phyloP scores from a whole-genome alignment of 2,329 filamentous ascomycete genomes.

The Fusarium anguioides region DNA sequence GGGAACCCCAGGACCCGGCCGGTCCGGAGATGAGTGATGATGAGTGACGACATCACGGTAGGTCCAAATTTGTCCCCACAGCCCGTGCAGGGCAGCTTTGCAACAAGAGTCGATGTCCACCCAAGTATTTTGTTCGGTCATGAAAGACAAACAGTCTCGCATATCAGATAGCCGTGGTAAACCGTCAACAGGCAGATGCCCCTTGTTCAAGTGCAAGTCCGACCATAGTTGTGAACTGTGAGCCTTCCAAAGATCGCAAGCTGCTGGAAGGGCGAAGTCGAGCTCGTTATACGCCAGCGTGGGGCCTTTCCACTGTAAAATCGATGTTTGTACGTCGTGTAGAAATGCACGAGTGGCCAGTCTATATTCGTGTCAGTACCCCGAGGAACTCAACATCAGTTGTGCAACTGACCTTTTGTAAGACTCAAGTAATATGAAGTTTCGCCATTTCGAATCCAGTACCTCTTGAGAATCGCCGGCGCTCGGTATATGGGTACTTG shows the following conservation, averaged over 20 bases:
- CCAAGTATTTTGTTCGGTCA: conserved; percentile 31
- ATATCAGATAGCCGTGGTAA: conserved; percentile 36
- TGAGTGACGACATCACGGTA: conserved; percentile 39
- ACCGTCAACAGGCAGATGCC: conserved; percentile 6
- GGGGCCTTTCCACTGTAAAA: conserved; percentile 36
- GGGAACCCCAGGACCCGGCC: conserved; percentile 18
- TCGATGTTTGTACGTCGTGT: conserved; percentile 41
- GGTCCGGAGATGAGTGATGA: conserved; percentile 5
- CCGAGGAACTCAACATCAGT: neutral
- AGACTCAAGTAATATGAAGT: conserved; percentile 35
- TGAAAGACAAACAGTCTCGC: conserved; percentile 27
- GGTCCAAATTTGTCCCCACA: conserved; percentile 44
- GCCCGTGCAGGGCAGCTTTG: conserved; percentile 33
- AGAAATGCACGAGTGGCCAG: conserved; percentile 40
- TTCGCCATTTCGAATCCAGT: conserved; percentile 40
- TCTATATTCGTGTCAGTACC: conserved; percentile 30
- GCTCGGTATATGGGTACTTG: conserved; percentile 22
- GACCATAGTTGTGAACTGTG: conserved; percentile 34
- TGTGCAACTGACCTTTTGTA: conserved; percentile 35
- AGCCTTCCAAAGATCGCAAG: conserved; percentile 40
- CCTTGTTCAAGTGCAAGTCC: conserved; percentile 31
- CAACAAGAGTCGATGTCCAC: conserved; percentile 37
- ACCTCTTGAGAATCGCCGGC: conserved; percentile 26
- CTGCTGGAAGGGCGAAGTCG: conserved; percentile 35
- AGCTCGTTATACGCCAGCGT: conserved; percentile 41